Conservation (phyloP, 345 rosid species). For the Euphorbia tirucalli region DNA sequence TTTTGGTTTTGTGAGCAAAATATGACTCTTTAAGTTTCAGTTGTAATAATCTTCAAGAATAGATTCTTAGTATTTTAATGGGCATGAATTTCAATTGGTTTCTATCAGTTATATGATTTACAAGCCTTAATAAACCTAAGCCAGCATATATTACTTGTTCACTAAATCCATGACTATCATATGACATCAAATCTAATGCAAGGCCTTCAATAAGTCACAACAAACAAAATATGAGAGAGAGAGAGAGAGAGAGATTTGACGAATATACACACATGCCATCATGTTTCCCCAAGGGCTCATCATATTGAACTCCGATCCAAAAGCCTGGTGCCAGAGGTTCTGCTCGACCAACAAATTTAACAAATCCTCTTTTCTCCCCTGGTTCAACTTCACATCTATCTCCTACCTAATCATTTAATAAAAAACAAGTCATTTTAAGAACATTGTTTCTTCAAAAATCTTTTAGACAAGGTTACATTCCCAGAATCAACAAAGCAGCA, state of each 20-base stretch:
- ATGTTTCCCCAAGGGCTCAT: conserved; percentile 94
- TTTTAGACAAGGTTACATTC: not conserved
- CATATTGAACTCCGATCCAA: conserved; percentile 93
- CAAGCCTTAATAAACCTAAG: not conserved
- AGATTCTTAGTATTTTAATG: not conserved
- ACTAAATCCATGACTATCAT: not conserved
- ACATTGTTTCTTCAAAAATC: not conserved
- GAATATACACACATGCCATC: conserved; percentile 70
- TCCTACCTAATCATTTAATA: conserved; percentile 49
- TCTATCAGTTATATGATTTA: not conserved
- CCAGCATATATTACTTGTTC: not conserved
- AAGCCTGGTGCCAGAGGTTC: conserved; percentile 79
- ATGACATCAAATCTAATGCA: not conserved
- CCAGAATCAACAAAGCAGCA: not conserved
- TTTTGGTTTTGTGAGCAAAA: not conserved
- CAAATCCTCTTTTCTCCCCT: conserved; percentile 85
- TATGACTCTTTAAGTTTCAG: not conserved
- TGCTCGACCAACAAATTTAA: conserved; percentile 78
- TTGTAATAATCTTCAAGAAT: not conserved
- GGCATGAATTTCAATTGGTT: not conserved
- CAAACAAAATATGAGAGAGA: not conserved
- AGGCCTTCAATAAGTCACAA: not conserved
- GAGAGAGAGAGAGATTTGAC: not conserved
- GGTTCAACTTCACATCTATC: conserved; percentile 93
- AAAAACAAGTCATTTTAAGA: not conserved